Percentiles rank a stretch among this genome's conserved stretches.
Evolutionary conservation across 2,329 filamentous ascomycete species (phyloP).

Genomic region (Atkinsonella hypoxylon): DNA sequence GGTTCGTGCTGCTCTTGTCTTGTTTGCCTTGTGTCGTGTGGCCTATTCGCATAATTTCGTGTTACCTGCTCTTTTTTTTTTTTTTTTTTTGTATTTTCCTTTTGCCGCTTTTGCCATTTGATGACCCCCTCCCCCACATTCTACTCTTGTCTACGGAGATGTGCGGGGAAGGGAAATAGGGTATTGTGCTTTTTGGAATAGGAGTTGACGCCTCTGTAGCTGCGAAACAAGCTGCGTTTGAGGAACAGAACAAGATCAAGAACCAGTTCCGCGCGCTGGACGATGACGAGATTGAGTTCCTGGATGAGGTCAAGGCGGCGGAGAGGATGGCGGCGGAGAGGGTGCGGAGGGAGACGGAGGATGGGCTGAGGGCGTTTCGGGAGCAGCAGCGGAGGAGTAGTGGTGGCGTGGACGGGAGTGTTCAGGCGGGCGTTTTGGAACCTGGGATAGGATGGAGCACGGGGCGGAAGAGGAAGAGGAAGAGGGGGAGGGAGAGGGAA

Average conservation of each 20-base stretch:
- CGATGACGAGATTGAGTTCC: slow-evolving; percentile 67
- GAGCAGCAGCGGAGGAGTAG: slow-evolving; percentile 31
- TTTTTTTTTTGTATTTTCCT: too few relatives aligned
- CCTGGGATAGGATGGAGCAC: neutral
- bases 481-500: slow-evolving; percentile 7
- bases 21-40: neutral
- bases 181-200: neutral
- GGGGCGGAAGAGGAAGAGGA: slow-evolving; percentile 20
- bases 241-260: slow-evolving; percentile 57
- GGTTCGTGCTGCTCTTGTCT: slow-evolving; percentile 28
- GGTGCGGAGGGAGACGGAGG: slow-evolving; percentile 42
- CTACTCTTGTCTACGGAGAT: neutral
- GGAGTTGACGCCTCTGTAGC: slow-evolving; percentile 28
- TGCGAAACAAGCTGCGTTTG: slow-evolving; percentile 72
- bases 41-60: too few relatives aligned
- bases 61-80: neutral
- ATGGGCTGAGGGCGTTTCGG: slow-evolving; percentile 43
- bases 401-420: slow-evolving; percentile 7
- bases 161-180: too few relatives aligned
- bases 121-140: neutral
- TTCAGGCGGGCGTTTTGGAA: slow-evolving; percentile 22
- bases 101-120: too few relatives aligned
- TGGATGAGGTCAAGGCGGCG: slow-evolving; percentile 45
- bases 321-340: slow-evolving; percentile 42
- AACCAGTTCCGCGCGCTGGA: slow-evolving; percentile 71